Evolutionary conservation across 176 grass and related monocot species (phyloP), one percentile per base, ranked within the genome.

Genomic region (Themeda triandra): DNA sequence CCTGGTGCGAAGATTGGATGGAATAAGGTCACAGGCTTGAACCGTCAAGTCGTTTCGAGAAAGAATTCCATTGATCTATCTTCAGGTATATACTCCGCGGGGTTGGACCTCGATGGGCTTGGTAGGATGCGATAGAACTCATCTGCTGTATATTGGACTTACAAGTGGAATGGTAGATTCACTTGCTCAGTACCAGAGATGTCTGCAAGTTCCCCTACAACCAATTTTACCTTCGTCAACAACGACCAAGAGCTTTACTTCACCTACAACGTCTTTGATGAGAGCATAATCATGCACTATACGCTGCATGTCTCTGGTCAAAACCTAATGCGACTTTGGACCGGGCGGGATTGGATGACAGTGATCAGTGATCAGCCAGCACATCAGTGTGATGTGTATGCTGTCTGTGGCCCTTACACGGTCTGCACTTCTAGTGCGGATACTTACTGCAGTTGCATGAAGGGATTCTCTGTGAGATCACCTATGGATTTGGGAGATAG

Each of bases 341-440:
- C 30, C 17, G 31, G 18, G 67, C 48, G 71, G 9, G 24, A 86
- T 8, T 95, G 90, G 90, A 32, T 72, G 1, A 66, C 2, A 8
- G 28, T 79, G 19, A 41, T 14, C n/a, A 33, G 32, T 33, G 13
- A 36, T 35, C 30, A 79, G 12, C 93, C 93, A 3, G 36, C 41
- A 62, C 5, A 13, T 35, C 74, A 29, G 0, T 92, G 90, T 59
- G 78, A 80, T 25, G 88, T 86, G 5, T 88, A 82, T 63, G 85
- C 73, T 36, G n/a, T 83, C 10, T 95, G 88, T 63, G 93, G 93
- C 35, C 69, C 93, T 78, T 81, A 12, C 42, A 87, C 85, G 18
- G 58, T 73, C 62, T 95, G 90, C 66, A 74, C 41, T 63, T 71
- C 72, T 3, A 66, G 25, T 24, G n/a, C 4, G 11, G 13, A 31